phyloP scores from a whole-genome alignment of 2,329 filamentous ascomycete genomes.

The Pseudopyricularia cyperi region DNA sequence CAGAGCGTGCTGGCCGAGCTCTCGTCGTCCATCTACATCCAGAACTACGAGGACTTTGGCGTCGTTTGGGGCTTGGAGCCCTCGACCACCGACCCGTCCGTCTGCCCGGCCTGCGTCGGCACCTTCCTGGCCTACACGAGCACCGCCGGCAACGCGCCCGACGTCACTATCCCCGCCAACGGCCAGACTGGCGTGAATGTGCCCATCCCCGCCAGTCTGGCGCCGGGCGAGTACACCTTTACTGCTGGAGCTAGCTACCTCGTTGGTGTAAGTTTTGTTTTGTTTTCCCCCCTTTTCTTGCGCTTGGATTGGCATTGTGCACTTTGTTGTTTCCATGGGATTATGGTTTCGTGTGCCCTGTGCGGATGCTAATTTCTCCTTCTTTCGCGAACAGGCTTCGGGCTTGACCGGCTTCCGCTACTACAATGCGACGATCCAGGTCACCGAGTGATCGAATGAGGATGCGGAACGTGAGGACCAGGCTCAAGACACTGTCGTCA shows the following conservation, averaged over 20 bases:
- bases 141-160: background rate
- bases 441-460: background rate
- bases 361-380: background rate
- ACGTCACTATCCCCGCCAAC: background rate
- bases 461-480: too few species aligned
- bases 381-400: background rate
- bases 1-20: conserved; percentile 13
- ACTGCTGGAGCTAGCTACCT: background rate
- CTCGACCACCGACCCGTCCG: background rate
- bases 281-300: background rate
- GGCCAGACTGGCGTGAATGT: background rate
- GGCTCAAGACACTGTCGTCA: too few species aligned
- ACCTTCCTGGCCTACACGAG: conserved; percentile 15
- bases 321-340: background rate
- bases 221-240: background rate
- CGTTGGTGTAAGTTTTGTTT: background rate
- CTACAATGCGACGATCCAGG: background rate
- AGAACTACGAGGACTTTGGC: conserved; percentile 20
- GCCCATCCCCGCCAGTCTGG: background rate
- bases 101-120: conserved; percentile 13
- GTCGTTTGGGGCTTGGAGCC: conserved; percentile 16
- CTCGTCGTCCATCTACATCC: conserved; percentile 15
- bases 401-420: background rate
- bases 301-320: too few species aligned
- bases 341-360: too few species aligned